phyloP scores from a whole-genome alignment of 805 yeast species.

The Saturnispora ahearnii region DNA sequence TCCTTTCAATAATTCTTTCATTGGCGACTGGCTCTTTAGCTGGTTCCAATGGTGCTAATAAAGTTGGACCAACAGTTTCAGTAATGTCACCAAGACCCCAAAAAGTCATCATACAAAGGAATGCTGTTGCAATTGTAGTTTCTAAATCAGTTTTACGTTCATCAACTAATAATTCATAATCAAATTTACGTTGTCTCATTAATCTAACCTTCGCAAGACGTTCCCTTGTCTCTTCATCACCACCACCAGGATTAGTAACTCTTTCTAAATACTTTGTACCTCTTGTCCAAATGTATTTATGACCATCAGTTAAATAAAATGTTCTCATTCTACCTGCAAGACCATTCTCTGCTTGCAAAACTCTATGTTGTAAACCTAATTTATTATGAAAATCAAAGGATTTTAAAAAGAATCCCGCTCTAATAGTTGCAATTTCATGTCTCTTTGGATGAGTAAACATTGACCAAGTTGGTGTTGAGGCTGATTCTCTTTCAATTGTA shows the following conservation, averaged over 20 bases:
- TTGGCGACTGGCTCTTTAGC: slow-evolving; percentile 1
- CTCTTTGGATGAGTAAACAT: slow-evolving; percentile 36
- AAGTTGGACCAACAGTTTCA: slow-evolving; percentile 46
- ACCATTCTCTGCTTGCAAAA: slow-evolving; percentile 31
- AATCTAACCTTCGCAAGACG: slow-evolving; percentile 47
- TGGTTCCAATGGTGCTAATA: slow-evolving; percentile 9
- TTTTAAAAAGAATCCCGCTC: slow-evolving; percentile 38
- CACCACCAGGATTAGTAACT: slow-evolving; percentile 46
- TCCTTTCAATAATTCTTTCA: slow-evolving; percentile 10
- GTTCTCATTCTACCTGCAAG: slow-evolving; percentile 34
- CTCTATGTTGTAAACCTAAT: slow-evolving; percentile 37
- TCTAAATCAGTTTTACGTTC: slow-evolving; percentile 38
- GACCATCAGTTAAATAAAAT: slow-evolving; percentile 45
- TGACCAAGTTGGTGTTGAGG: slow-evolving; percentile 45
- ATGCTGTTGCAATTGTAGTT: slow-evolving; percentile 50
- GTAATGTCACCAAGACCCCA: slow-evolving; percentile 53
- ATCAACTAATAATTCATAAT: slow-evolving; percentile 49
- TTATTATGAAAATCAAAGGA: slow-evolving; percentile 42
- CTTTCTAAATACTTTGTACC: slow-evolving; percentile 43
- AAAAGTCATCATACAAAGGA: slow-evolving; percentile 55
- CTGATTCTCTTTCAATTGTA: slow-evolving; percentile 42
- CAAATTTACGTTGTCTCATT: slow-evolving; percentile 51
- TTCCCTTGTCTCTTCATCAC: slow-evolving; percentile 44
- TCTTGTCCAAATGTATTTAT: slow-evolving; percentile 47
- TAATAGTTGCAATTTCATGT: slow-evolving; percentile 41